Evolutionary conservation across 148 eudicot species (phyloP), one percentile per base, ranked within the genome.

Genomic region (Nyssa sinensis): DNA sequence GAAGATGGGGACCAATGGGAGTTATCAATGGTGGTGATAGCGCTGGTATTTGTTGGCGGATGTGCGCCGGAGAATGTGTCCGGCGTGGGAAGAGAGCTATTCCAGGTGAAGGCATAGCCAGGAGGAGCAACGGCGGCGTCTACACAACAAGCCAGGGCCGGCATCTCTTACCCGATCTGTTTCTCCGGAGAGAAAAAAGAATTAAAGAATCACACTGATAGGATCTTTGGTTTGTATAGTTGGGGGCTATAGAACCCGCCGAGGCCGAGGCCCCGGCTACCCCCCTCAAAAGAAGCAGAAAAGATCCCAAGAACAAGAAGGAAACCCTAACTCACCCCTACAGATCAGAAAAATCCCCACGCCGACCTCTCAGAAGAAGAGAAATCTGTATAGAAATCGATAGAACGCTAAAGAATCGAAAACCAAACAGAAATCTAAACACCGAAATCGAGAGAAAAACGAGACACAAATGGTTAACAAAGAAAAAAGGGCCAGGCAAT

Each of bases 191-290:
- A 79, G 79, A 88, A 76, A 62, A 77, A 73, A 73, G 76, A 84
- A 80, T 79, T 16, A 19, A 53, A 53, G 59, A 53, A 53, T 53
- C 51, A 44, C 11, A 44, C 19, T 53, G 17, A 16, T 10, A 4
- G 3, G 59, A 17, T 16, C n/a, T n/a, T 66, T 51, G 68, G n/a
- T n/a, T 81, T 78, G 86, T 83, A 61, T 24, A 66, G 80, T 39
- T 82, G 90, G 98, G 97, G 98, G 96, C 84, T 88, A 86, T 87
- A 89, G 64, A 83, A 94, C 92, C 98, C 98, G 98, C 98, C 98
- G 98, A 90, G 96, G 97, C 98, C 88, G 81, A 41, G 73, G 91
- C 93, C 98, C 91, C 93, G 93, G 98, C 93, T 85, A 88, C 93
- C 98, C 98, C 44, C 98, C 97, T 83, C 97, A 92, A 90, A 87